phyloP scores from a whole-genome alignment of 2,329 filamentous ascomycete species.

The Aspergillus sp. region DNA sequence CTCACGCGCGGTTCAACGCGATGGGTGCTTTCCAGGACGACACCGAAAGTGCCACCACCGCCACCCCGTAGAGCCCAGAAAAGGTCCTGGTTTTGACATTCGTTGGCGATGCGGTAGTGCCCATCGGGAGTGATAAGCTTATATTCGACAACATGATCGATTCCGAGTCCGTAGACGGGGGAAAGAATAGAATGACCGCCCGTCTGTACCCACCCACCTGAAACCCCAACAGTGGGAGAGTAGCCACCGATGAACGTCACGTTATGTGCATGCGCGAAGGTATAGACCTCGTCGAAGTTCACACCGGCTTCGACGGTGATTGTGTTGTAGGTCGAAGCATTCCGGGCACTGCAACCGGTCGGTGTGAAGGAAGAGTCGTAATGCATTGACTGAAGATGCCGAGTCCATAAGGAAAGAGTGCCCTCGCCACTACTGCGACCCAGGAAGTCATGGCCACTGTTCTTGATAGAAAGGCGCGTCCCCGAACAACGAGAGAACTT shows the following conservation, averaged over 20 bases:
- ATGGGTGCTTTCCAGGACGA: constrained; percentile 16
- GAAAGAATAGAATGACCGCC: constrained; percentile 57
- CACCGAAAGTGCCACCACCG: constrained; percentile 24
- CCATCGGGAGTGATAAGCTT: constrained; percentile 52
- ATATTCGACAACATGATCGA: constrained; percentile 51
- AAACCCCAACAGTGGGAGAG: constrained; percentile 47
- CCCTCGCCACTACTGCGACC: constrained; percentile 41
- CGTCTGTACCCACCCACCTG: constrained; percentile 48
- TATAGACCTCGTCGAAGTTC: constrained; percentile 12
- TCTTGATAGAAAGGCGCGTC: constrained; percentile 50
- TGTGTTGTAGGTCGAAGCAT: constrained; percentile 45
- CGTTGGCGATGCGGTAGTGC: constrained; percentile 44
- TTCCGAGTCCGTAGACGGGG: constrained; percentile 43
- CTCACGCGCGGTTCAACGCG: constrained; percentile 12
- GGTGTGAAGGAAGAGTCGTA: constrained; percentile 23
- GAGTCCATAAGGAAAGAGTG: constrained; percentile 41
- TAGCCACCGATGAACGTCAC: constrained; percentile 13
- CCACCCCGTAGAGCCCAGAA: constrained; percentile 54
- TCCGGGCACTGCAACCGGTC: constrained; percentile 9
- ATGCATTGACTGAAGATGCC: constrained; percentile 38
- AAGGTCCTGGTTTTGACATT: constrained; percentile 45
- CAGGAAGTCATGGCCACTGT: constrained; percentile 57
- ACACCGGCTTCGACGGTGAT: constrained; percentile 32
- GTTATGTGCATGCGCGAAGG: constrained; percentile 3
- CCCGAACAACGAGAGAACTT: constrained; percentile 11